phyloP scores from a whole-genome alignment of 1,284 basidiomycete genomes.

The Volvariella volvacea region DNA sequence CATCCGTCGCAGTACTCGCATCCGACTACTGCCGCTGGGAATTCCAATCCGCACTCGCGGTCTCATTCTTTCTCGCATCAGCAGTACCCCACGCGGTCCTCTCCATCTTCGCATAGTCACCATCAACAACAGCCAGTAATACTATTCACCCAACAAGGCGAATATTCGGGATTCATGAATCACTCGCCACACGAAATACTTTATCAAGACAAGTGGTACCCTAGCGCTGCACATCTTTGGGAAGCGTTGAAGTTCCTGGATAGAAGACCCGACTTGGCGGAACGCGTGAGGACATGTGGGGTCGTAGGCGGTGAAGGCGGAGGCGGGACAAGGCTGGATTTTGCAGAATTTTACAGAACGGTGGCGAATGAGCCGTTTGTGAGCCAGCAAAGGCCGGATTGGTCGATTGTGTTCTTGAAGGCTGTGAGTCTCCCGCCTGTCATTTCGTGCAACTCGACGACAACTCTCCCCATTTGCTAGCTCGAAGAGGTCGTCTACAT shows the following conservation, averaged over 20 bases:
- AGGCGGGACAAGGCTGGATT: not conserved
- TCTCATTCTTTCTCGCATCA: not conserved
- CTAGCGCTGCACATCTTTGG: conserved; percentile 47
- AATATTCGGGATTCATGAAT: conserved; percentile 31
- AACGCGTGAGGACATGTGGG: conserved; percentile 19
- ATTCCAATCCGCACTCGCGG: not conserved
- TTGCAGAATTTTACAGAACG: not conserved
- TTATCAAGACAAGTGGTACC: conserved; percentile 37
- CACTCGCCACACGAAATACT: conserved; percentile 39
- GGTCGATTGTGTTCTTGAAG: conserved; percentile 41
- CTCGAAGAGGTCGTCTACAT: conserved; percentile 52
- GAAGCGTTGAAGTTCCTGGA: conserved; percentile 48
- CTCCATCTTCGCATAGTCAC: not conserved
- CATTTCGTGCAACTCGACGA: not conserved
- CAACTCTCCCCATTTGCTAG: conserved; percentile 23
- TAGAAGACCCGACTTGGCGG: conserved; percentile 32
- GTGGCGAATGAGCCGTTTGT: not conserved
- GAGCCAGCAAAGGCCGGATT: conserved; percentile 33
- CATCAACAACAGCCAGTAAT: not conserved
- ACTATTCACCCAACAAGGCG: not conserved
- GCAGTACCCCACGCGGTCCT: not conserved
- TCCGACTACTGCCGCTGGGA: not conserved
- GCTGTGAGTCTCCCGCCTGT: conserved; percentile 29
- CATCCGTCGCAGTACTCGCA: not conserved
- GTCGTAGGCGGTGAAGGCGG: conserved; percentile 3